Base-by-base conservation (phyloP, 148 eudicot species). In the Rheum nobile region DNA sequence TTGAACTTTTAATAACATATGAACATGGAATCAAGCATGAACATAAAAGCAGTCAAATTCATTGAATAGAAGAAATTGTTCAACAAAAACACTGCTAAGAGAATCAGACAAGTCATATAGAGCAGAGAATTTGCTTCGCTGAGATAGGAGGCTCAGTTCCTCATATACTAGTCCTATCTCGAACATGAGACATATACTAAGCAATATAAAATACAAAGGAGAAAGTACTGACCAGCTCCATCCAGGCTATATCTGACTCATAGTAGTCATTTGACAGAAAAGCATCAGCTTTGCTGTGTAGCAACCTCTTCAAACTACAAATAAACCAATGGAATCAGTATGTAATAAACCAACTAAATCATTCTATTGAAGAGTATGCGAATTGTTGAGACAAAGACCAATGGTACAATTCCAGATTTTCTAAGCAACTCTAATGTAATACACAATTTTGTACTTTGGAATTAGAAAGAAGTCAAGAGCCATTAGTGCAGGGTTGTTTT, bases 181-280 rank as follows among this genome's bases (percentile, higher is more conserved):
- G 4, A 48, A 17, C 1, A 5, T 19, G 35, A 10, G 9, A 1
- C 34, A 59, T 8, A 59, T 59, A 65, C 22, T 34, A 32, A 65
- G 70, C n/a, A 65, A 65, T 32, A 65, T 8, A 32, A 65, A 32
- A 17, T 32, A 48, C 8, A 7, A 17, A 39, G 24, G 59, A 35
- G 26, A 44, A 59, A 28, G 42, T 43, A 83, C 88, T 80, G 72
- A 95, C 98, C 97, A 95, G 82, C 77, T 95, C 93, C 98, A 95
- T 91, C 98, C 98, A 95, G 41, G 97, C 93, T 86, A 95, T 84
- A 79, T 95, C 98, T 26, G 98, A 95, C 63, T 95, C 97, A 85
- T 95, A 91, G 75, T 95, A 95, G 77, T 95, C 93, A 88, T 95
- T 95, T 71, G 98, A 90, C 69, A 88, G 88, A 80, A 95, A 95